These are phyloP conservation scores for Apiotrichum laibachii DNA, from an alignment of 1,284 basidiomycete genomes.

Conservation along the genomic window DNA sequence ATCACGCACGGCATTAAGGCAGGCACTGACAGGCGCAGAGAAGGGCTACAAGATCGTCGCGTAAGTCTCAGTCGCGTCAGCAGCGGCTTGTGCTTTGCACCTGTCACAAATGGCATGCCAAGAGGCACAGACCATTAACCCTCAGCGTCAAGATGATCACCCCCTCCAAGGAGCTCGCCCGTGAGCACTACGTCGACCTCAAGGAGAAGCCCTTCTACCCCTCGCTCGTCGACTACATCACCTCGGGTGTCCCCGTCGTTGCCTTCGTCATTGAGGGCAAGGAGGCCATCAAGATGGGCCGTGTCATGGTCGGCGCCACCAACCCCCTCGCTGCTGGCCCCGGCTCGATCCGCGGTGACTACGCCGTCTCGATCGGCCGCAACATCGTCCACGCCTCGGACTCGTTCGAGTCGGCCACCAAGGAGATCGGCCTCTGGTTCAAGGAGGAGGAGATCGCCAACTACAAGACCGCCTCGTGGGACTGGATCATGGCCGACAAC, in stretches of 20 bases:
- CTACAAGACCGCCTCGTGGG: conserved; percentile 41
- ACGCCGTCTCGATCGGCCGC: conserved; percentile 44
- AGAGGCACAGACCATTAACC: background rate
- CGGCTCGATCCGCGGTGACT: conserved; percentile 43
- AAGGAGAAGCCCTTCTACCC: conserved; percentile 45
- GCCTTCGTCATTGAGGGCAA: conserved; percentile 50
- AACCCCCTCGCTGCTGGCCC: conserved; percentile 46
- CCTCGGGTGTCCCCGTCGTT: conserved; percentile 45
- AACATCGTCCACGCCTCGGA: conserved; percentile 46
- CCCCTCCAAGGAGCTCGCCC: conserved; percentile 43
- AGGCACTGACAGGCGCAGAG: conserved; percentile 22
- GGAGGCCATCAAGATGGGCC: conserved; percentile 48
- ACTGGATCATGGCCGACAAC: conserved; percentile 26
- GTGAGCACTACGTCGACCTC: conserved; percentile 49
- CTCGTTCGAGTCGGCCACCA: conserved; percentile 54
- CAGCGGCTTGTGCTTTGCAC: too few species aligned
- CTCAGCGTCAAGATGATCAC: conserved; percentile 45
- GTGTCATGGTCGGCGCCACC: conserved; percentile 48
- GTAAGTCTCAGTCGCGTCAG: too few species aligned
- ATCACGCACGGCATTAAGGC: background rate
- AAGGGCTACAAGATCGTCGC: conserved; percentile 50
- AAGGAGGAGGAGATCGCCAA: conserved; percentile 49
- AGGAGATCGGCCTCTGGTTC: conserved; percentile 56
- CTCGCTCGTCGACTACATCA: conserved; percentile 48
- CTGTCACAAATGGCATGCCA: too few species aligned